phyloP scores from a whole-genome alignment of 1,139 yeast species.

The Kodamaea sp. region DNA sequence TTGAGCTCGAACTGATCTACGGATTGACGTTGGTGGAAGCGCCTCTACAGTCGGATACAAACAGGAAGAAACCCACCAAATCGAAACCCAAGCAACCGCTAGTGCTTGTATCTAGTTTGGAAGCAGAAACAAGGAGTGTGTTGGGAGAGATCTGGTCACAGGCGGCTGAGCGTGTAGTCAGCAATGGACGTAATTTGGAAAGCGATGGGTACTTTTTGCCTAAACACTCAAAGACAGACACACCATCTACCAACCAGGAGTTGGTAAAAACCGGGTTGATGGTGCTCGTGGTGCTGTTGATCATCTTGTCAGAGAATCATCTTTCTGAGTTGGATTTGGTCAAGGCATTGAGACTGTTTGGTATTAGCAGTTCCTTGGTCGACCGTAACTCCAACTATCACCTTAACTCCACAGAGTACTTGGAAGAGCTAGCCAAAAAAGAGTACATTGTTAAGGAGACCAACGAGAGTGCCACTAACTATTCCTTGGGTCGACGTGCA shows the following conservation, averaged over 20 bases:
- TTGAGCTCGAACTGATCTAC: conserved; percentile 27
- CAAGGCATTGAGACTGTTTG: conserved; percentile 27
- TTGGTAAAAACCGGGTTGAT: conserved; percentile 33
- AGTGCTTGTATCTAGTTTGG: conserved; percentile 24
- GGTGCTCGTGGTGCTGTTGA: conserved; percentile 26
- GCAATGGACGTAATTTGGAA: conserved; percentile 14
- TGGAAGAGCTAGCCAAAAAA: conserved; percentile 32
- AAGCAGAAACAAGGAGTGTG: conserved; percentile 19
- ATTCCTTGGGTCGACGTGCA: conserved; percentile 36
- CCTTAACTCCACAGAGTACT: conserved; percentile 24
- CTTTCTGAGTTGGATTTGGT: conserved; percentile 29
- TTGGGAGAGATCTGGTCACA: conserved; percentile 21
- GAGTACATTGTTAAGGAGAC: conserved; percentile 33
- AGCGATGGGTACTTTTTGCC: conserved; percentile 21
- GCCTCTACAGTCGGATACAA: conserved; percentile 10
- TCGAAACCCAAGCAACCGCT: conserved; percentile 14
- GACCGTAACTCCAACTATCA: conserved; percentile 26
- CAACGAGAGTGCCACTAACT: conserved; percentile 22
- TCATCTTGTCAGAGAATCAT: conserved; percentile 38
- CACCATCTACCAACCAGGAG: conserved; percentile 26
- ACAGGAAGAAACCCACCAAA: conserved; percentile 8
- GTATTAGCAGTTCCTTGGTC: conserved; percentile 27
- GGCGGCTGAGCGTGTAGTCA: conserved; percentile 10
- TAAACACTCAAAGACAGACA: conserved; percentile 13
- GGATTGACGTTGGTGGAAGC: conserved; percentile 32